phyloP scores from a whole-genome alignment of 2,329 filamentous ascomycete species.

The Cladophialophora bantiana region DNA sequence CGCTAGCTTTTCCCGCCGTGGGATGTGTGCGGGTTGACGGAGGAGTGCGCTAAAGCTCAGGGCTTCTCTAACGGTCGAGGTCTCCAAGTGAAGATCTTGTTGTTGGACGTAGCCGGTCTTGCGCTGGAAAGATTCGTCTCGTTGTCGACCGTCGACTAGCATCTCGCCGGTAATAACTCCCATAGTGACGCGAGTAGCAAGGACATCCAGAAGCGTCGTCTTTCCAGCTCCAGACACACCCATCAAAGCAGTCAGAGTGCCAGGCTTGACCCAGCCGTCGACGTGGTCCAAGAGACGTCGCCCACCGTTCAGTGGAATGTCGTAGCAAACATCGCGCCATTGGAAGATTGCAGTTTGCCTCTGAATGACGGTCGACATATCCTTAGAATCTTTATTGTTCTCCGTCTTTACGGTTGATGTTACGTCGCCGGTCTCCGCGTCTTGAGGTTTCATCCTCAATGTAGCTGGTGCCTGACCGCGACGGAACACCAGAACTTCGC shows the following conservation, averaged over 20 bases:
- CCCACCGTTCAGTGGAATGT: slow-evolving; percentile 77
- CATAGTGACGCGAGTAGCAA: slow-evolving; percentile 86
- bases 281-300: slow-evolving; percentile 83
- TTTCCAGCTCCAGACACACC: slow-evolving; percentile 92
- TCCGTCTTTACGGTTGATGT: neutral
- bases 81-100: slow-evolving; percentile 86
- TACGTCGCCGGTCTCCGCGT: slow-evolving; percentile 5
- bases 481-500: slow-evolving; percentile 77
- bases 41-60: slow-evolving; percentile 85
- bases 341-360: slow-evolving; percentile 80
- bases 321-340: slow-evolving; percentile 84
- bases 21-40: slow-evolving; percentile 78
- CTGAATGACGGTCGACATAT: slow-evolving; percentile 59
- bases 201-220: slow-evolving; percentile 84
- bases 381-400: neutral
- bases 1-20: slow-evolving; percentile 77
- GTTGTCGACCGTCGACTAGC: slow-evolving; percentile 76
- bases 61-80: slow-evolving; percentile 86
- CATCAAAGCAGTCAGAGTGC: slow-evolving; percentile 89
- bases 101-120: slow-evolving; percentile 94
- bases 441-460: slow-evolving; percentile 6
- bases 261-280: slow-evolving; percentile 92
- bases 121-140: slow-evolving; percentile 84
- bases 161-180: slow-evolving; percentile 88
- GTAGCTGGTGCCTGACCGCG: slow-evolving; percentile 57